A percentile compares a stretch with the other conserved stretches of the same genome.
phyloP scores from a whole-genome alignment of 306 rosid species.

The Lotus japonicus region DNA sequence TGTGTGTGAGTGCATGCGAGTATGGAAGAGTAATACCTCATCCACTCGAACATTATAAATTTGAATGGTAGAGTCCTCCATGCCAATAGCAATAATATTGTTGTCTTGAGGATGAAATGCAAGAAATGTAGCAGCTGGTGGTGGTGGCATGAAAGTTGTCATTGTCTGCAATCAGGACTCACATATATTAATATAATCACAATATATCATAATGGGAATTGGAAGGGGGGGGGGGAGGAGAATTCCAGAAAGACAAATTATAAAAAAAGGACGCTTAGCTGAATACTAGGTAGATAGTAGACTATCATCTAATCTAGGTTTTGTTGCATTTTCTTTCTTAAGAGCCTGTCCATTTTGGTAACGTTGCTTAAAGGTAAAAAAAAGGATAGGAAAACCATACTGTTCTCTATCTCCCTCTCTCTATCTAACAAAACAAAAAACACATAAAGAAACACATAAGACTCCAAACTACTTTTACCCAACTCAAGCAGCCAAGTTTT shows the following conservation, averaged over 20 bases:
- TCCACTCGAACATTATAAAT: constrained; percentile 95
- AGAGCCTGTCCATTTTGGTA: background rate
- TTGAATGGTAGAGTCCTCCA: constrained; percentile 96
- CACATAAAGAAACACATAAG: background rate
- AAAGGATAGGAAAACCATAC: background rate
- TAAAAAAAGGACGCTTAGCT: background rate
- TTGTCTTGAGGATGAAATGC: constrained; percentile 99
- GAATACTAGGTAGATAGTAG: background rate
- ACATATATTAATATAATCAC: constrained; percentile 16
- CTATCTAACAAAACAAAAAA: background rate
- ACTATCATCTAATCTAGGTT: background rate
- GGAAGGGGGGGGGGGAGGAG: background rate
- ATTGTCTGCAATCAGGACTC: constrained; percentile 64
- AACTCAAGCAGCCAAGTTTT: background rate
- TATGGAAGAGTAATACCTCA: constrained; percentile 48
- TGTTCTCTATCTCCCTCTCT: background rate
- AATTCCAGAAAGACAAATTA: background rate
- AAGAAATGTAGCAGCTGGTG: constrained; percentile 97
- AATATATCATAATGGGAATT: background rate
- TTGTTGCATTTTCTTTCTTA: background rate
- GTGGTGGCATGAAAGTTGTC: constrained; percentile 99
- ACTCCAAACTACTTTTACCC: background rate
- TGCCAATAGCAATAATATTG: constrained; percentile 97
- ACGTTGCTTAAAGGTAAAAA: background rate
- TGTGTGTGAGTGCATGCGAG: too few relatives aligned